Evolutionary conservation across 495 filamentous ascomycete genomes (phyloP), one percentile per base, ranked within the genome.

Genomic region (Trichoderma orchidacearum): DNA sequence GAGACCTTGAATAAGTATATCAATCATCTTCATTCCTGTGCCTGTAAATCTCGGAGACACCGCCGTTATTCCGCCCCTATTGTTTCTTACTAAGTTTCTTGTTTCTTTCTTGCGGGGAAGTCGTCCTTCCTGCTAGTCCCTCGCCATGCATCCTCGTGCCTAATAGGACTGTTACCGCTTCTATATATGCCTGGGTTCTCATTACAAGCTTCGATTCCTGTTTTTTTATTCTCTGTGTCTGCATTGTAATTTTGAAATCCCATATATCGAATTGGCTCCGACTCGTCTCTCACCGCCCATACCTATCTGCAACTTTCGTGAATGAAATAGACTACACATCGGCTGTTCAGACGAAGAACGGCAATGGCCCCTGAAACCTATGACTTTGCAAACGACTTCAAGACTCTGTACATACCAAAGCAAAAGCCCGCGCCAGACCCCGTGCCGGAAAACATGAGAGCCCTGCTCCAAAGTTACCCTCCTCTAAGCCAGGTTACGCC

Each of bases 401-500:
- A 64, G 32, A 56, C 55, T 34, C 53, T 61, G 29, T 60, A 63
- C 17, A 55, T 61, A 25, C 59, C 64, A 7, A 55, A 59, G 23
- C 63, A 61, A 21, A 62, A 62, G 23, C 36, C 50, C 21, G 30
- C 31, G 7, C 56, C 57, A n/a, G 21, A 50, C 1, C 38, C 53
- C 8, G 35, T 57, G 11, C 25, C 60, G 6, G 29, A 27, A 48
- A 59, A 60, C 1, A 69, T 71, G 66, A 62, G 56, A 17, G 61
- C 63, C 17, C 64, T 63, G 25, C 56, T 78, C 53, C 68, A 68
- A 30, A 73, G 69, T 27, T 77, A 82, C 61, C 89, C 89, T 3
- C 80, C 87, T 3, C 65, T 92, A 55, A 86, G 82, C 5, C 85
- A 89, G 64, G 72, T 84, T 8, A 85, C 85, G 3, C 74, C 79